Conservation (phyloP, 805 yeast species). For the Ogataea paraovalis region DNA sequence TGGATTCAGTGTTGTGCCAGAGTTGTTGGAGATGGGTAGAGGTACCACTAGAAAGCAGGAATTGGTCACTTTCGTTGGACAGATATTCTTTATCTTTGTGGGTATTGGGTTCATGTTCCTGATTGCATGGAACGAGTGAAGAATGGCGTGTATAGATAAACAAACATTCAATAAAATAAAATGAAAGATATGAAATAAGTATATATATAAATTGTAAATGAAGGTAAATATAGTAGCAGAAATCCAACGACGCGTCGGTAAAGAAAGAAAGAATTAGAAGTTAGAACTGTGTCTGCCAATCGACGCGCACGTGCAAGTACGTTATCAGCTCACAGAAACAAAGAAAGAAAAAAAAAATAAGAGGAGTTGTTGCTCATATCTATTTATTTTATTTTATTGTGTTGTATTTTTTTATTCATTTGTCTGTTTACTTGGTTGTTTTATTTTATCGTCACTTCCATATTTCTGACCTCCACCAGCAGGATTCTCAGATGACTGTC, state of each 20-base stretch:
- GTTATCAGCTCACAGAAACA: background rate
- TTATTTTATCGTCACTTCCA: background rate
- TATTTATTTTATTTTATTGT: too few relatives aligned
- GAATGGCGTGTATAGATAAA: conserved; percentile 19
- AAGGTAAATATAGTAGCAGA: too few relatives aligned
- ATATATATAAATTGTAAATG: too few relatives aligned
- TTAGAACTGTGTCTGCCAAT: background rate
- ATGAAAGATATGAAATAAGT: too few relatives aligned
- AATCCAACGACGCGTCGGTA: background rate
- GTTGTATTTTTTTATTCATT: too few relatives aligned
- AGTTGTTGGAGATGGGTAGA: conserved; percentile 45
- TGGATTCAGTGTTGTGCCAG: conserved; percentile 76
- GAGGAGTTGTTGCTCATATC: too few relatives aligned
- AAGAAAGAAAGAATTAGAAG: background rate
- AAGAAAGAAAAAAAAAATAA: too few relatives aligned
- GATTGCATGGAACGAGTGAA: conserved; percentile 44
- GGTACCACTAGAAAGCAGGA: conserved; percentile 37
- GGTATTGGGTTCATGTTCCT: conserved; percentile 59
- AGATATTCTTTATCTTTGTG: conserved; percentile 43
- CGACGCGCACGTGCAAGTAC: background rate
- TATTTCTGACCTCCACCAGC: background rate
- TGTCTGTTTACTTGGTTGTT: background rate
- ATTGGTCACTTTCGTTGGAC: conserved; percentile 37
- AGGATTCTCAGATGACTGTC: conserved; percentile 8
- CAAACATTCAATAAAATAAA: background rate